phyloP scores from a whole-genome alignment of 352 stramenopile species.

The Phytophthora pisi region DNA sequence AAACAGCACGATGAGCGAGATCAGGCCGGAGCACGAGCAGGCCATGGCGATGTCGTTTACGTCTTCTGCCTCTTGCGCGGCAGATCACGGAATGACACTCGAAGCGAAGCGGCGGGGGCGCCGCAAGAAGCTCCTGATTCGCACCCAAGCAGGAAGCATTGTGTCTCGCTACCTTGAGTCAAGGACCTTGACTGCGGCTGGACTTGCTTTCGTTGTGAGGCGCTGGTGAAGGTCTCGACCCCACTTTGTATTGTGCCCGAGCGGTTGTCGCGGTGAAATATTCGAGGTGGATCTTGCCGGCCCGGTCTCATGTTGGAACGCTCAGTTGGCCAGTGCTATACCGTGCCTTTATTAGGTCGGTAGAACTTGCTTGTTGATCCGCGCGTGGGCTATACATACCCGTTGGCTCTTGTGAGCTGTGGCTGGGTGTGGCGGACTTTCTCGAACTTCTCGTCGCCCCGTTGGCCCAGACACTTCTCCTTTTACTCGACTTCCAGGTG shows the following conservation, averaged over 20 bases:
- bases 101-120: slow-evolving; percentile 5
- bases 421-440: slow-evolving; percentile 17
- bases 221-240: slow-evolving; percentile 7
- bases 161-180: no score
- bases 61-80: not conserved
- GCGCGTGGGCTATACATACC: slow-evolving; percentile 12
- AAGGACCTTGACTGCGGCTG: no score
- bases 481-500: slow-evolving; percentile 13
- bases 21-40: slow-evolving; percentile 56
- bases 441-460: not conserved
- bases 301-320: slow-evolving; percentile 4
- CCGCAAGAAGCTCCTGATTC: no score
- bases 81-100: slow-evolving; percentile 19
- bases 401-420: not conserved
- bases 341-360: slow-evolving; percentile 20
- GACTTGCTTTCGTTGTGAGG: not conserved
- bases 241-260: no score
- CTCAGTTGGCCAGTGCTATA: slow-evolving; percentile 10
- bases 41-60: slow-evolving; percentile 38
- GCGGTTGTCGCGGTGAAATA: slow-evolving; percentile 1
- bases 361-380: slow-evolving; percentile 6
- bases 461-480: slow-evolving; percentile 14
- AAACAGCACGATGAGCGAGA: slow-evolving; percentile 66
- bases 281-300: slow-evolving; percentile 15
- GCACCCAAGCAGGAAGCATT: no score